A percentile compares a stretch with the other conserved stretches of the same genome.
Conservation (phyloP, 2,329 filamentous ascomycete genomes). For the Beauveria medogensis region DNA sequence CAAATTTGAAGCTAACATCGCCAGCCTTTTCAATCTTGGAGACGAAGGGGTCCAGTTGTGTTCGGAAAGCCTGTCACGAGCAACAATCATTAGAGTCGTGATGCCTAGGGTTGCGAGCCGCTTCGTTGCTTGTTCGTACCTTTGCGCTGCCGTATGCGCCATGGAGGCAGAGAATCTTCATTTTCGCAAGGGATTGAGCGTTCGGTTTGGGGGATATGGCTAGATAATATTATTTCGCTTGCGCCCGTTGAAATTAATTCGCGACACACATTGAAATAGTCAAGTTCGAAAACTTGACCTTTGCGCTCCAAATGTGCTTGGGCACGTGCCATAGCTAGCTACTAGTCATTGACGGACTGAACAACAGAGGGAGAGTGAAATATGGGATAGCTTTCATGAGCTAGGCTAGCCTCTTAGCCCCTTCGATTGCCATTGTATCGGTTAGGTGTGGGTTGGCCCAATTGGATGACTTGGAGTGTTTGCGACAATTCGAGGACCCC, state of each 20-base stretch:
- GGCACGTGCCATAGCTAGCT: not conserved
- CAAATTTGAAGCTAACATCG: conserved; percentile 36
- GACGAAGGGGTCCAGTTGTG: conserved; percentile 36
- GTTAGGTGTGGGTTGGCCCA: not conserved
- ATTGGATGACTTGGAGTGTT: too few species aligned
- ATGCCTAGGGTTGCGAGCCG: too few species aligned
- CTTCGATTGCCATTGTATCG: not conserved
- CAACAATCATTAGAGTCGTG: conserved; percentile 7
- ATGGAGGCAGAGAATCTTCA: conserved; percentile 51
- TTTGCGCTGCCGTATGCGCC: conserved; percentile 50
- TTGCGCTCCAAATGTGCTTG: not conserved
- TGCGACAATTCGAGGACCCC: not conserved
- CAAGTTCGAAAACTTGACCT: not conserved
- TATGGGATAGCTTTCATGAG: not conserved
- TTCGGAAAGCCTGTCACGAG: conserved; percentile 43
- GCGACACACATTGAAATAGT: not conserved
- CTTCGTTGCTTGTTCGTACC: conserved; percentile 25
- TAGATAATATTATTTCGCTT: too few species aligned
- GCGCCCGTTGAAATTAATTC: not conserved
- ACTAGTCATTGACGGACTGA: not conserved
- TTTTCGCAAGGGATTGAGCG: conserved; percentile 21
- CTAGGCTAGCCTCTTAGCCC: not conserved
- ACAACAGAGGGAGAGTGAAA: not conserved
- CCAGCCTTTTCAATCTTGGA: conserved; percentile 14
- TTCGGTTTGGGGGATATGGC: not conserved